Evolutionary conservation across 345 rosid species (phyloP).

Genomic region (Jatropha curcas): DNA sequence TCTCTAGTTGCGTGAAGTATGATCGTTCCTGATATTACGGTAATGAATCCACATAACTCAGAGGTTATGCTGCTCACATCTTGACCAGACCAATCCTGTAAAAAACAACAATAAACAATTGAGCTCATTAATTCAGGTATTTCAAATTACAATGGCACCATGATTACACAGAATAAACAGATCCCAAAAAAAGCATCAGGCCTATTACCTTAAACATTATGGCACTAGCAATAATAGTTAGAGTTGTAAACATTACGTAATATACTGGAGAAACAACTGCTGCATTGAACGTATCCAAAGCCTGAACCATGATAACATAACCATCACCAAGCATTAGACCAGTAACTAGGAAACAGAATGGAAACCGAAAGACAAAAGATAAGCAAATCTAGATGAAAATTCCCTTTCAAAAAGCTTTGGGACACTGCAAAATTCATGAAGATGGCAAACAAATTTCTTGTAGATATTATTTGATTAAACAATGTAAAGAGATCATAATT

Average conservation of each 20-base stretch:
- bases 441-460: not conserved
- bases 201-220: constrained; percentile 80
- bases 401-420: not conserved
- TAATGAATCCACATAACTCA: constrained; percentile 88
- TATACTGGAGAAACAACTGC: constrained; percentile 90
- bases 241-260: constrained; percentile 91
- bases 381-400: not conserved
- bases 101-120: constrained; percentile 8
- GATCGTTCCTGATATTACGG: constrained; percentile 78
- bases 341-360: not conserved
- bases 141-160: not conserved
- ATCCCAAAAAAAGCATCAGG: constrained; percentile 2
- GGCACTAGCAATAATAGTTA: constrained; percentile 75
- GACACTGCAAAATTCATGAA: not conserved
- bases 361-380: not conserved
- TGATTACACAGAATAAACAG: constrained; percentile 8
- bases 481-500: not conserved
- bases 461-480: not conserved
- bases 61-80: constrained; percentile 69
- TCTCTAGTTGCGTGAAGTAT: constrained; percentile 85
- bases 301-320: constrained; percentile 42
- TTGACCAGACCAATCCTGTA: constrained; percentile 93
- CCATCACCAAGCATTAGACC: not conserved
- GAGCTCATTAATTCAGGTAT: constrained; percentile 5
- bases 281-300: constrained; percentile 80